Base-by-base conservation (phyloP, 768 basidiomycete species). In the Russula olivacea region DNA sequence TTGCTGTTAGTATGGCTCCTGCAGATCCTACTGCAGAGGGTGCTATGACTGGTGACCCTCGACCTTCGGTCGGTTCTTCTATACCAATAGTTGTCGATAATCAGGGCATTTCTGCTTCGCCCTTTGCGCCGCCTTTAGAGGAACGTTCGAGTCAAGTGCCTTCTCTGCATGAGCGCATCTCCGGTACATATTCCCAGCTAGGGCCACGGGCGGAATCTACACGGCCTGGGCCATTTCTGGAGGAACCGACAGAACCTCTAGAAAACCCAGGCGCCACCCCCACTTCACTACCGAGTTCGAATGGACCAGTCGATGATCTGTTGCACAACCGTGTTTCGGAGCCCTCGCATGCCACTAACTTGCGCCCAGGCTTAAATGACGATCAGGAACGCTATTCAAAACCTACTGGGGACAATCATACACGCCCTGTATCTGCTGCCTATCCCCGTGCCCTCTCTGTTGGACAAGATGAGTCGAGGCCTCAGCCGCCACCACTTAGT, bases 121-220 rank as follows among this genome's bases (percentile, higher is more conserved):
- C 63, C 21, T 53, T 60, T 56, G 47, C 40, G 9, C 34, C 45
- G 17, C 49, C 67, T 45, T 47, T 68, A 1, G 71, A 71, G 38
- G 73, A 70, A 17, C 64, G 70, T 47, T 52, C 71, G 14, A 61
- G 53, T 51, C 69, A 67, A 19, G 55, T 61, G 38, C 58, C 68
- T 58, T 55, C 61, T n/a, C 47, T 64, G 25, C 62, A 54, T 15
- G 66, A 61, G 7, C 50, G 55, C 17, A 30, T 59, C 36, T 55
- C 55, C 21, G 57, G 36, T 32, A 36, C 66, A 47, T 45, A 48
- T 52, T 50, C 66, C 40, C 57, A 58, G 28, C 55, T 55, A 21
- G 48, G 51, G 43, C 19, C 30, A 28, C 59, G 56, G 34, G 28
- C 7, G 38, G 60, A 55, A 34, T 19, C 36, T 19, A 48, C 30